Conservation (phyloP, 495 filamentous ascomycete genomes). For the Tuber brumale region DNA sequence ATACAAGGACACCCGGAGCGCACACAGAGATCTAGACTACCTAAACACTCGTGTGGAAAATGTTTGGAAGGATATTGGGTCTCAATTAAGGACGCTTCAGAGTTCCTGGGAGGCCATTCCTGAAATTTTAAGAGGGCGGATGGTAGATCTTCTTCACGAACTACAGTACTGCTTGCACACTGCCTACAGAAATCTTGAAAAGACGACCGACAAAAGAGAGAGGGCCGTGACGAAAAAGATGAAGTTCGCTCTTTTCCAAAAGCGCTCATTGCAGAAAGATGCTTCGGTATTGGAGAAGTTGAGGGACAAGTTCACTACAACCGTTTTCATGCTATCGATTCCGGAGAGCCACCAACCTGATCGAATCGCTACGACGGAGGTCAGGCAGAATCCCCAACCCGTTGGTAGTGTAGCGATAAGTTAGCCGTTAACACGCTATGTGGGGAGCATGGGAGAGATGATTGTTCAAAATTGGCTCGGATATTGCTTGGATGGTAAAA, state of each 20-base stretch:
- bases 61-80: slow-evolving; percentile 42
- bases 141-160: slow-evolving; percentile 40
- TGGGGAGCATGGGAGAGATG: too few species aligned
- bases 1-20: slow-evolving; percentile 30
- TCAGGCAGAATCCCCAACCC: not conserved
- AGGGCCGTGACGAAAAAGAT: not conserved
- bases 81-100: slow-evolving; percentile 43
- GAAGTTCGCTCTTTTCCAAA: slow-evolving; percentile 22
- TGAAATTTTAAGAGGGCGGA: slow-evolving; percentile 41
- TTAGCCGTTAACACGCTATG: too few species aligned
- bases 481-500: too few species aligned
- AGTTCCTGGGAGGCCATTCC: slow-evolving; percentile 43
- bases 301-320: slow-evolving; percentile 43
- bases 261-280: slow-evolving; percentile 40
- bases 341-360: slow-evolving; percentile 42
- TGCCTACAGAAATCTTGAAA: slow-evolving; percentile 34
- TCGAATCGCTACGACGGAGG: slow-evolving; percentile 19
- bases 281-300: slow-evolving; percentile 45
- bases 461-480: too few species aligned
- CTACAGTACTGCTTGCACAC: slow-evolving; percentile 41
- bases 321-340: slow-evolving; percentile 46
- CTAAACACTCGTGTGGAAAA: slow-evolving; percentile 41
- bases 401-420: not conserved
- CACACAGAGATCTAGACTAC: slow-evolving; percentile 40
- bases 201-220: slow-evolving; percentile 24